Conservation (phyloP, 2,329 filamentous ascomycete species). For the Verticillium klebahnii region DNA sequence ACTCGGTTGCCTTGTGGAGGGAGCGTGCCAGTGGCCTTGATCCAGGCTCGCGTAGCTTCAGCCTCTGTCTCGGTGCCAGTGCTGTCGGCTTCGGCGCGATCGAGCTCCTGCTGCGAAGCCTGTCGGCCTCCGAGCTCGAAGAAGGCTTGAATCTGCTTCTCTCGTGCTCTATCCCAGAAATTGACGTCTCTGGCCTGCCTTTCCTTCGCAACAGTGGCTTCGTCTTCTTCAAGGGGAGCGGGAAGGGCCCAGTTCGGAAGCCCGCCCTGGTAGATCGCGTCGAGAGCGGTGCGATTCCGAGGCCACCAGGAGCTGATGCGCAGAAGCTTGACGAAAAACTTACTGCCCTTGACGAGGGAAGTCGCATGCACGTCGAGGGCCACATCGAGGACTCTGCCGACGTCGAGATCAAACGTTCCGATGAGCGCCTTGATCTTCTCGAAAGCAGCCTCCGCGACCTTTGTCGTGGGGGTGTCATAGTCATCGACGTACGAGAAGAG, state of each 20-base stretch:
- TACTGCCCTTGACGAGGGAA: conserved; percentile 84
- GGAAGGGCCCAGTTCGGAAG: conserved; percentile 86
- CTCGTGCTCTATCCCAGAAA: conserved; percentile 79
- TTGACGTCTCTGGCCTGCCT: conserved; percentile 62
- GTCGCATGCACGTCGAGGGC: conserved; percentile 93
- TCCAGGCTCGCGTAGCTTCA: conserved; percentile 66
- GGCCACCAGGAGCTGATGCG: conserved; percentile 97
- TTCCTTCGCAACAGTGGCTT: conserved; percentile 47
- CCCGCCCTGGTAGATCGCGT: conserved; percentile 52
- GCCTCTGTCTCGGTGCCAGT: conserved; percentile 34
- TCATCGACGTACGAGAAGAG: conserved; percentile 74
- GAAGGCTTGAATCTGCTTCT: conserved; percentile 75
- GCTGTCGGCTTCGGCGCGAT: conserved; percentile 37
- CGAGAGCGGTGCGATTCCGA: conserved; percentile 32
- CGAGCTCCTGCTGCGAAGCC: conserved; percentile 54
- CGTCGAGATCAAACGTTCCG: conserved; percentile 94
- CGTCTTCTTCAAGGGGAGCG: conserved; percentile 63
- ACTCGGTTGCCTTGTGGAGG: conserved; percentile 84
- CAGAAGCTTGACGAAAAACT: conserved; percentile 92
- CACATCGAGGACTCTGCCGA: conserved; percentile 89
- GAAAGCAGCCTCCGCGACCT: conserved; percentile 79
- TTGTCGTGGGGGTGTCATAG: conserved; percentile 48
- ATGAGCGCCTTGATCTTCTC: conserved; percentile 92
- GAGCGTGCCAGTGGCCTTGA: conserved; percentile 72
- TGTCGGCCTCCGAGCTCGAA: conserved; percentile 80